Conservation (phyloP, 2,329 filamentous ascomycete genomes). For the Ascochyta rabiei region DNA sequence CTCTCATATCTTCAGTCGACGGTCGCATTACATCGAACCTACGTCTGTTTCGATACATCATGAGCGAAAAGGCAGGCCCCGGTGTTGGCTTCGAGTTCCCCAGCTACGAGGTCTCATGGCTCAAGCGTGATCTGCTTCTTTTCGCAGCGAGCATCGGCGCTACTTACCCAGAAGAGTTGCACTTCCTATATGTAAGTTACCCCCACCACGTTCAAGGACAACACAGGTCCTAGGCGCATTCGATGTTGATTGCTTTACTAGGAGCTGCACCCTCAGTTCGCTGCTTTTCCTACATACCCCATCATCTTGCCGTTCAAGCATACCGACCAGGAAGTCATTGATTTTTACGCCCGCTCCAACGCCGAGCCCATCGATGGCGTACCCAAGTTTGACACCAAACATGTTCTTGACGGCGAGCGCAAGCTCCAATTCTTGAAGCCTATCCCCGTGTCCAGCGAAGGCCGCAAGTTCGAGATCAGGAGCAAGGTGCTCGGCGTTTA, state of each 20-base stretch:
- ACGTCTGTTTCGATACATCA: slow-evolving; percentile 18
- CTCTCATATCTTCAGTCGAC: not conserved
- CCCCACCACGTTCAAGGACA: not conserved
- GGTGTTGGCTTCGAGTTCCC: slow-evolving; percentile 81
- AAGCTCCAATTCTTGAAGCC: slow-evolving; percentile 77
- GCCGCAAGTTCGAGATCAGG: slow-evolving; percentile 75
- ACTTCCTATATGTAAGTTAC: slow-evolving; percentile 80
- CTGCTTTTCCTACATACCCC: slow-evolving; percentile 88
- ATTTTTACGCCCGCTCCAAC: slow-evolving; percentile 78
- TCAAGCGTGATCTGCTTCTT: slow-evolving; percentile 85
- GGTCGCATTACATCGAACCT: not conserved
- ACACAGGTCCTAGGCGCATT: not conserved
- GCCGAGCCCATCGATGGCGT: slow-evolving; percentile 73
- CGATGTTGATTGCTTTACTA: slow-evolving; percentile 42
- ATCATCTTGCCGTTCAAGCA: slow-evolving; percentile 85
- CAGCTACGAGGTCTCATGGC: slow-evolving; percentile 76
- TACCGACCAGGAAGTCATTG: slow-evolving; percentile 74
- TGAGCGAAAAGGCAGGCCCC: slow-evolving; percentile 49
- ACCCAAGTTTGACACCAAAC: slow-evolving; percentile 74
- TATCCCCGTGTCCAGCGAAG: slow-evolving; percentile 73
- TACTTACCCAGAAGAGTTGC: slow-evolving; percentile 79
- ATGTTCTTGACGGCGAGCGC: slow-evolving; percentile 84
- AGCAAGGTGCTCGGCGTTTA: slow-evolving; percentile 83
- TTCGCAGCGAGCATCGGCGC: slow-evolving; percentile 90
- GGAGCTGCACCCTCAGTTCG: slow-evolving; percentile 87